Evolutionary conservation across 2,329 filamentous ascomycete genomes (phyloP), one percentile per base, ranked within the genome.

Genomic region (Dothistroma pini): DNA sequence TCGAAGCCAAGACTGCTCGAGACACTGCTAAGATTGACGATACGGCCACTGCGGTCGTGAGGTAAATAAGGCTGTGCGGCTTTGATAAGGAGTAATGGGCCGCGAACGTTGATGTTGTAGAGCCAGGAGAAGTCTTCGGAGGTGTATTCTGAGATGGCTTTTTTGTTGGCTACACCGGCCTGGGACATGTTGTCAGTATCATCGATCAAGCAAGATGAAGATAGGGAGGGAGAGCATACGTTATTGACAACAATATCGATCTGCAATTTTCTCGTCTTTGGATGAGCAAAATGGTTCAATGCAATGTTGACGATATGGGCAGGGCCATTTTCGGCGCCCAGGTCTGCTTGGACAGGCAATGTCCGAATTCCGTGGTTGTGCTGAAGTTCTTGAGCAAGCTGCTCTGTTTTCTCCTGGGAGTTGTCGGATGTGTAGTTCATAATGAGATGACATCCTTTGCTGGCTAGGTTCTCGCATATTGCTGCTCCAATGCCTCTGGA

Each of bases 201-300:
- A 29, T 51, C 11, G 21, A 21, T 49, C 22, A 12, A 4, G 9
- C 4, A 14, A 25, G 48, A 51, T n/a, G 16, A 19, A 9, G n/a
- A 21, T 25, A n/a, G 10, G 21, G 48, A 32, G 25, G 6, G 29
- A 51, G 21, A 29, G 22, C 31, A 11, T 53, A 35, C 51, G 75
- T 96, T 96, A 83, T 96, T 96, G 79, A 96, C 80, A 57, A 96
- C 79, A 63, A 96, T 90, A 76, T 96, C 90, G 70, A 96, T 83
- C 70, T 88, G 85, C 72, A 91, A 84, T 58, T 79, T 78, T 61
- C 76, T 75, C 63, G 77, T 80, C 68, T 81, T 80, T 31, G 82
- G 79, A 60, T 81, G 72, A 9, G 81, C 72, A 75, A 89, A 87
- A 70, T 86, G 79, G 65, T 84, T 80, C 67, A 84, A 81, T 5